Evolutionary conservation across 1,284 basidiomycete species (phyloP), one percentile per base, ranked within the genome.

Genomic region (Uromyces viciae-fabae): DNA sequence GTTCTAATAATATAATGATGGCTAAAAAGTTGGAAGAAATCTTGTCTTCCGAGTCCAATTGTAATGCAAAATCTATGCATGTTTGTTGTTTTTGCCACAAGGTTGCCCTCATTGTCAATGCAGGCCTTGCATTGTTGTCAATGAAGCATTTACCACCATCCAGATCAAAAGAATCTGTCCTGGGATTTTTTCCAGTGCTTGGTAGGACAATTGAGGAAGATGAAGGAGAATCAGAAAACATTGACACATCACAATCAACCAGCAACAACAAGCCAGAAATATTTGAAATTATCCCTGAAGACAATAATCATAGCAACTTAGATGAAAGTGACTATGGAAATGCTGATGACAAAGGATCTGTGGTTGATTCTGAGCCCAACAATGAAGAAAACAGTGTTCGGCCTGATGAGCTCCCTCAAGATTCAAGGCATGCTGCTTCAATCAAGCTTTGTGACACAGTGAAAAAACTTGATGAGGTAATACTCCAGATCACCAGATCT

Each of bases 61-160:
- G 36, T 31, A n/a, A 69, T 46, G 28, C 66, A 3, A 22, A 31
- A 49, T 33, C 43, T 46, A 73, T 54, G 42, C 71, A 69, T 25
- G 43, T n/a, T n/a, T n/a, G n/a, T n/a, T n/a, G n/a, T n/a, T n/a
- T n/a, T n/a, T 69, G 22, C 43, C 66, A 69, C 33, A 68, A 68
- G 64, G n/a, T 68, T 1, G 42, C 36, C 28, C 38, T 68, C 14
- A 68, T 68, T 36, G 66, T 69, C 31, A 69, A 69, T 25, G 66
- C 66, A 31, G 31, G 66, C 3, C 36, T 66, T 31, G 62, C 31
- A 22, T 7, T 19, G 62, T n/a, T 66, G 22, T 38, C 31, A 33
- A 69, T 43, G 36, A 7, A 25, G 19, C 14, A 25, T 42, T 69
- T 17, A 69, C 1, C 38, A 25, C 38, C 66, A 25, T 42, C 38